Percentiles rank a stretch among this genome's conserved stretches.
These are phyloP conservation scores for Malus hybrid DNA, from an alignment of 331 rosid genomes.

Conservation along the genomic window DNA sequence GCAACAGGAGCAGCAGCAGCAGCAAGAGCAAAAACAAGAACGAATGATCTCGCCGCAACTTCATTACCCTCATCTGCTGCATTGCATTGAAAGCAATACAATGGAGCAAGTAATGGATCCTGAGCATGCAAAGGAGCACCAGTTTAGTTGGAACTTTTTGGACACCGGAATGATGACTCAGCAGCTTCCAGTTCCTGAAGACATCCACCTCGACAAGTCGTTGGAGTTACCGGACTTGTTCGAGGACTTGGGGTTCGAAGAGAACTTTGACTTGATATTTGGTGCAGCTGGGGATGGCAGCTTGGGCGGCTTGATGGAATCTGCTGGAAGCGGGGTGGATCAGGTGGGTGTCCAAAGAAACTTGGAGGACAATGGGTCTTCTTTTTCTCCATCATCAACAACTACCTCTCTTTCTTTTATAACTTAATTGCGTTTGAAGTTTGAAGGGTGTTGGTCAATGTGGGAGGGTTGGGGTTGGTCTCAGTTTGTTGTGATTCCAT, in stretches of 20 bases:
- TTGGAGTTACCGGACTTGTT: conserved; percentile 34
- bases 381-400: conserved; percentile 57
- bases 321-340: conserved; percentile 17
- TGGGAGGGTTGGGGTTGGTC: conserved; percentile 6
- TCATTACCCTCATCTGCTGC: conserved; percentile 12
- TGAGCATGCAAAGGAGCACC: conserved; percentile 26
- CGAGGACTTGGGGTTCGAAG: conserved; percentile 48
- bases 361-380: conserved; percentile 18
- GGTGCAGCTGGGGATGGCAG: conserved; percentile 25
- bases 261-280: conserved; percentile 47
- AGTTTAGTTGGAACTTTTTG: conserved; percentile 47
- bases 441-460: background rate
- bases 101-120: conserved; percentile 22
- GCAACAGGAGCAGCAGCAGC: background rate
- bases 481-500: conserved; percentile 3
- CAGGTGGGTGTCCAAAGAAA: conserved; percentile 13
- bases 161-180: conserved; percentile 23
- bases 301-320: conserved; percentile 25
- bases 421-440: conserved; percentile 8
- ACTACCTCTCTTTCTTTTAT: conserved; percentile 44
- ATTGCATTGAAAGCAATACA: conserved; percentile 25
- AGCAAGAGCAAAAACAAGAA: background rate
- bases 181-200: conserved; percentile 28
- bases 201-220: conserved; percentile 21
- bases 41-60: background rate